Base-by-base conservation (phyloP, 352 stramenopile genomes). In the Pythium vanterpoolii region DNA sequence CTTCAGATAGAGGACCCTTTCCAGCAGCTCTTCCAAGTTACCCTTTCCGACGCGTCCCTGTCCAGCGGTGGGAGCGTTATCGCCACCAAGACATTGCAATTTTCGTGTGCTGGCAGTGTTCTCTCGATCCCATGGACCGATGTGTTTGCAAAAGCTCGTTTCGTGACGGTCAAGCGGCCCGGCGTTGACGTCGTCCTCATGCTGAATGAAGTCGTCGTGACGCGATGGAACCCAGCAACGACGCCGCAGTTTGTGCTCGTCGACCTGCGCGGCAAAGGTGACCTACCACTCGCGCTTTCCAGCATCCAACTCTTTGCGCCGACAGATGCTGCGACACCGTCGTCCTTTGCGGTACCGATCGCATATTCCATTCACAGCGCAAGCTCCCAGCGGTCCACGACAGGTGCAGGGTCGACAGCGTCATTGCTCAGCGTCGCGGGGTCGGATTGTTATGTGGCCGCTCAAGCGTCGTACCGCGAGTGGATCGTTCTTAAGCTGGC, bases 171-270 rank as follows among this genome's bases (percentile, higher is more conserved):
- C 1, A 56, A 64, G 8, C 83, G 75, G 16, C 57, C 47, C 21
- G 74, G 74, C 1, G 16, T 26, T 0, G 62, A 63, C 0, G 60
- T 77, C 0, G n/a, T 42, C 2, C 60, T 90, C 19, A 90, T 90
- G 80, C 68, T 90, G 27, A 87, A 87, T 23, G 80, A 90, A 66
- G 76, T 90, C 2, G 67, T 86, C 38, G 74, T 90, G 28, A 53
- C 64, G 6, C 67, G 76, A 11, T 90, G 80, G 80, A 90, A 90
- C 30, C 73, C 80, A 33, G 65, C 68, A 11, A 68, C 70, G 9
- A 70, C 62, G 8, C 71, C 77, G 1, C 67, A 69, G 9, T 86
- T 76, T 39, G 21, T 90, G 19, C 45, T 88, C 14, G 26, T 88
- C 3, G 76, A 86, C 38, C 43, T 90, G 27, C 80, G 81, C 50